Base-by-base conservation (phyloP, 148 eudicot genomes). In the Arctostaphylos glauca region DNA sequence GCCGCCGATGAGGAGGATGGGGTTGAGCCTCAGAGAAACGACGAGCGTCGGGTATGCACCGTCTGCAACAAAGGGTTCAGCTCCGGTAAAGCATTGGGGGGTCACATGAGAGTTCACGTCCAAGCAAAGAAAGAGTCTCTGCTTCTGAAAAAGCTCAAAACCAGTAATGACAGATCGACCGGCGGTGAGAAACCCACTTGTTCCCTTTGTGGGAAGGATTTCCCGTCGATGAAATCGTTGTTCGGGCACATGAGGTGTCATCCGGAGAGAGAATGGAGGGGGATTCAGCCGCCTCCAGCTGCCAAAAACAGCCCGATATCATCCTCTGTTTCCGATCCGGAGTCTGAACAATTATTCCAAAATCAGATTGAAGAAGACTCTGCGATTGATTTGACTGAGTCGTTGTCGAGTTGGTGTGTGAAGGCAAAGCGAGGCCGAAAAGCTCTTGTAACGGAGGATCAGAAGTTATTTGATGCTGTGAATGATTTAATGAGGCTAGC, bases 211-310 rank as follows among this genome's bases (percentile, higher is more conserved):
- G 66, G 67, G 1, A 91, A 88, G 81, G 73, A 12, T 8, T 93
- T 93, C 9, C 86, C 81, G 0, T 82, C 92, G 2, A 5, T 68
- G 44, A 91, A 89, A 70, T 84, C 97, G 2, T 79, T 93, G 78
- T 87, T 25, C 54, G 97, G 97, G 23, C 97, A 93, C 81, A 88
- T 93, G 94, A 89, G 94, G 85, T 87, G 89, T 73, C 94, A 93
- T 70, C 93, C 92, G 0, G 88, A 89, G 0, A 86, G 92, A 9
- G 68, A 47, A 0, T 87, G 83, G 77, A 82, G 93, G 12, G 94
- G 94, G 10, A 91, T 92, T 83, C 75, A 79, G 0, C 92, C 90
- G 0, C 91, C 78, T n/a, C 46, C 23, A 6, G 23, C 41, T 21
- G 46, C 23, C 19, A 74, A 73, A 53, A 81, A 56, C 46, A 81